phyloP scores from a whole-genome alignment of 2,329 filamentous ascomycete species.

The Dothistroma pini region DNA sequence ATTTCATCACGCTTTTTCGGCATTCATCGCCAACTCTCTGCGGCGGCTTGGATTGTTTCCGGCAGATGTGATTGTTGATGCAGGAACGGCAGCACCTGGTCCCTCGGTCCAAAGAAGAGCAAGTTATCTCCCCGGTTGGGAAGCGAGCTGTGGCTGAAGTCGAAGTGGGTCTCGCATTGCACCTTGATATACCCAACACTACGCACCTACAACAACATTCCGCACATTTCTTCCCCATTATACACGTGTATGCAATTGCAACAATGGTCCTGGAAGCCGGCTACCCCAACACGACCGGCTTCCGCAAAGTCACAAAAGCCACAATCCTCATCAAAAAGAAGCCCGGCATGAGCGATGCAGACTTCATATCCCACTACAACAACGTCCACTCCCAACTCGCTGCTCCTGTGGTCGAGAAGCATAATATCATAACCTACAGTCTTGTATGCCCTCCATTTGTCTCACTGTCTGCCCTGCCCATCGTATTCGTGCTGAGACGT shows the following conservation, averaged over 20 bases:
- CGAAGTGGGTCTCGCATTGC: not conserved
- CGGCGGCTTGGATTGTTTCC: not conserved
- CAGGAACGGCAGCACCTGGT: not conserved
- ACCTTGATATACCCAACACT: not conserved
- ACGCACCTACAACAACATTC: not conserved
- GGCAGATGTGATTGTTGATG: not conserved
- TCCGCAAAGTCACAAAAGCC: constrained; percentile 47
- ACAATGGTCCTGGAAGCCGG: constrained; percentile 43
- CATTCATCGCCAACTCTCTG: not conserved
- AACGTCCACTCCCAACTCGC: constrained; percentile 44
- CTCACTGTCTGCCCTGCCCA: too few relatives aligned
- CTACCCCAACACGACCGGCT: constrained; percentile 43
- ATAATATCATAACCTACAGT: constrained; percentile 45
- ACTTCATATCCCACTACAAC: constrained; percentile 47
- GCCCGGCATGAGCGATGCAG: constrained; percentile 42
- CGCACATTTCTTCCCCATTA: too few relatives aligned
- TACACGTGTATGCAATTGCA: too few relatives aligned
- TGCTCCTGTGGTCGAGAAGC: constrained; percentile 42
- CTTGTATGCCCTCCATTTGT: constrained; percentile 34
- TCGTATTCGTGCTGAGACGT: constrained; percentile 8
- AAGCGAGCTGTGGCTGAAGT: not conserved
- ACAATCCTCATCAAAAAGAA: constrained; percentile 48
- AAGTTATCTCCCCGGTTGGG: not conserved
- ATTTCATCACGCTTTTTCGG: not conserved
- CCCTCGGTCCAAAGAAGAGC: not conserved